Evolutionary conservation across 352 stramenopile genomes (phyloP), one percentile per base, ranked within the genome.

Genomic region (Phytophthora tentaculata): DNA sequence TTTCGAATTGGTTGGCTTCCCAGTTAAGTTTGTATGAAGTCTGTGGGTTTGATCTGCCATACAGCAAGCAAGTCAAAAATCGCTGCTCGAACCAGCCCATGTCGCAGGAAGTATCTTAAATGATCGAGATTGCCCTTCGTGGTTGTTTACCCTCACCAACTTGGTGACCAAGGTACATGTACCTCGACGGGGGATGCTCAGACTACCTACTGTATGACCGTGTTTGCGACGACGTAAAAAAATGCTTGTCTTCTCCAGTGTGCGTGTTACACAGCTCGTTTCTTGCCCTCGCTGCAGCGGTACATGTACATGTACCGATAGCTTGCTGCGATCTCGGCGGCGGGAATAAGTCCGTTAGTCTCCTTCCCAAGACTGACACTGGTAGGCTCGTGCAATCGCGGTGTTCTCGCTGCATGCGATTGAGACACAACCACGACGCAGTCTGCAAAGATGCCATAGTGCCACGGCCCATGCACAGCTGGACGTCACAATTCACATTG

Each of bases 381-480:
- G 32, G 6, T 39, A 39, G 35, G 35, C 35, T 43, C 52, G 37
- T 59, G 35, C 20, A 50, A 60, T 51, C 24, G 39, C 23, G 39
- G 28, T n/a, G 1, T 7, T 17, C 28, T 56, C 53, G 20, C 54
- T 61, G 54, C 37, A 51, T 61, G 56, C 28, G 32, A 55, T 41
- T 56, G 56, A 47, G 37, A 49, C 53, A 44, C 19, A 53, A 44
- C 51, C 32, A 44, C 29, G 32, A n/a, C 28, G 28, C 14, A n/a
- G 23, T 49, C 29, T 59, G 61, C 62, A 59, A 58, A 64, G 48
- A 70, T 58, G 54, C 43, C 23, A 66, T 55, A 69, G 62, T 70
- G 62, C 60, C 55, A 70, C 62, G 54, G 62, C 59, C 50, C 62
- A 70, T 51, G 19, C 47, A 57, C 62, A 70, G 54, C 62, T 64